Base-by-base conservation (phyloP, 495 filamentous ascomycete genomes). In the Aspergillus kassunensis region DNA sequence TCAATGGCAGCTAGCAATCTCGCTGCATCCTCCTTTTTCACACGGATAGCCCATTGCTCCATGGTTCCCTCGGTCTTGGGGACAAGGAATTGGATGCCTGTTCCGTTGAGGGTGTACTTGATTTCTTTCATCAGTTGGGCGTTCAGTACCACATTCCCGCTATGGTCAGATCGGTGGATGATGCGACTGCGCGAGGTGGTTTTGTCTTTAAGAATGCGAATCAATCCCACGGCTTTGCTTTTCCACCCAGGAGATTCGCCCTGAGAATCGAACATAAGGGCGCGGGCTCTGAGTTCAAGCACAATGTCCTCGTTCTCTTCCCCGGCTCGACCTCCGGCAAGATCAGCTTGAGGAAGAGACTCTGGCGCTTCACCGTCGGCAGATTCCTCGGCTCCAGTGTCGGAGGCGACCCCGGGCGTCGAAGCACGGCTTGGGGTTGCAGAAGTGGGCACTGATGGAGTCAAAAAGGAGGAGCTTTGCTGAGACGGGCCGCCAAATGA, bases 291-390 rank as follows among this genome's bases (percentile, higher is more conserved):
- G 12, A 81, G 74, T 54, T 88, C 81, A 58, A 82, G 77, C 5
- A 87, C 56, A 18, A 82, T 69, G 25, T 76, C 71, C 60, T 91
- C 88, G 51, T 89, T 73, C 60, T 89, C 86, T 62, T 90, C 87
- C 7, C 85, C 87, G 37, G 80, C 80, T 20, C 83, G 79, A 50
- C 76, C 75, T 39, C 73, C 69, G 44, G 81, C 78, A 55, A 89
- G 75, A 64, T 85, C 79, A 46, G 87, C 76, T 37, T 77, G 65
- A 11, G 68, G 62, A 42, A 78, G 73, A 41, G 77, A 68, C 56
- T 79, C 76, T 48, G 68, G 65, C 20, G 76, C 79, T 13, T 81
- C 80, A 39, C 79, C 80, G 46, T 74, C 68, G 34, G 67, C 74
- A 19, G 80, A 75, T 47, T 75, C 72, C 33, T 83, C 83, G 2